These are phyloP conservation scores for Jaapia argillacea DNA, from an alignment of 768 basidiomycete species.

Conservation along the genomic window DNA sequence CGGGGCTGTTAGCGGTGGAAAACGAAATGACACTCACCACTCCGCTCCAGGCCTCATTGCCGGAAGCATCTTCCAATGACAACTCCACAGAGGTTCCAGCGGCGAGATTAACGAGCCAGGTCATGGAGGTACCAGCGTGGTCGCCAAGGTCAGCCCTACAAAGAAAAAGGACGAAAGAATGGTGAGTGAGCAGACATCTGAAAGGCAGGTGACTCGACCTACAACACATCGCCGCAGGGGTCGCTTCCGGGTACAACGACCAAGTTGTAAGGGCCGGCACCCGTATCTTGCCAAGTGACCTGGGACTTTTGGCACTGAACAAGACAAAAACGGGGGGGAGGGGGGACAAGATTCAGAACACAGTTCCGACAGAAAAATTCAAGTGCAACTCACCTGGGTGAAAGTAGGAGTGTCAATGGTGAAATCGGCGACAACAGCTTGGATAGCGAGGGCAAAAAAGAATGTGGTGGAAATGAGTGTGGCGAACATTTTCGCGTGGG, in stretches of 20 bases:
- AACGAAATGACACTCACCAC: constrained; percentile 28
- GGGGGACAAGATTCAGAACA: too few species aligned
- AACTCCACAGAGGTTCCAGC: constrained; percentile 39
- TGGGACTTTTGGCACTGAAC: constrained; percentile 40
- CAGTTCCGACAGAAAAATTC: neutral
- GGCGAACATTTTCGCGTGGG: constrained; percentile 52
- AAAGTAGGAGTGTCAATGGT: constrained; percentile 40
- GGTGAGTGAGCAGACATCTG: neutral
- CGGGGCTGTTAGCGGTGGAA: neutral
- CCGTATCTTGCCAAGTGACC: constrained; percentile 41
- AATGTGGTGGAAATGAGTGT: constrained; percentile 70
- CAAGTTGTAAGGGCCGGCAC: constrained; percentile 44
- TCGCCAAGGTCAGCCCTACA: constrained; percentile 48
- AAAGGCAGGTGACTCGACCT: constrained; percentile 13
- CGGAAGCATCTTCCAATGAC: constrained; percentile 40
- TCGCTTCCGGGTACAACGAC: constrained; percentile 40
- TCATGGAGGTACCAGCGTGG: constrained; percentile 29
- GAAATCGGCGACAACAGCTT: constrained; percentile 43
- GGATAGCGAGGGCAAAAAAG: constrained; percentile 47
- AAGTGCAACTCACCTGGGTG: constrained; percentile 33
- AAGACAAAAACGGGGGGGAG: constrained; percentile 1
- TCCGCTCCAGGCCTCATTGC: constrained; percentile 59
- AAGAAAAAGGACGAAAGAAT: constrained; percentile 4
- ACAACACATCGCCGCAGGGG: constrained; percentile 55
- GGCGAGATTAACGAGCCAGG: constrained; percentile 36